These are phyloP conservation scores for Colletotrichum eleusines DNA, from an alignment of 2,329 filamentous ascomycete genomes.

Conservation along the genomic window DNA sequence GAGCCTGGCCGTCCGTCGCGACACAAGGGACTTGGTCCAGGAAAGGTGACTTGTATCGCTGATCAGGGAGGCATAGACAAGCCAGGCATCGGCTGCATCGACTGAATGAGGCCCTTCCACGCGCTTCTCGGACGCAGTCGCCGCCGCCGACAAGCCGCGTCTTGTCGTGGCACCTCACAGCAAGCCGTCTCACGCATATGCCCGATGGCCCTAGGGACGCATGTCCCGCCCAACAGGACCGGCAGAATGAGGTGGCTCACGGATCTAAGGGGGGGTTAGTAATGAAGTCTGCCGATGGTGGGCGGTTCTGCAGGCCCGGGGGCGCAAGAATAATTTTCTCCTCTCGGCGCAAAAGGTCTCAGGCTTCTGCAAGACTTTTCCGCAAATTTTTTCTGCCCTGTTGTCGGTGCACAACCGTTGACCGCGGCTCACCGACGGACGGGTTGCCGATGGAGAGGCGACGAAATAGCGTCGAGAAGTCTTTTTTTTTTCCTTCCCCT, in stretches of 20 bases:
- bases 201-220: slow-evolving; percentile 20
- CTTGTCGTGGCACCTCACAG: slow-evolving; percentile 40
- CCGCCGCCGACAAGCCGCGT: slow-evolving; percentile 27
- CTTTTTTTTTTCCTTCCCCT: too few relatives aligned
- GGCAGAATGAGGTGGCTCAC: slow-evolving; percentile 32
- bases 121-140: slow-evolving; percentile 24
- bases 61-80: slow-evolving; percentile 6
- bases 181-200: slow-evolving; percentile 31
- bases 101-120: slow-evolving; percentile 31
- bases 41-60: slow-evolving; percentile 2
- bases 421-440: slow-evolving; percentile 4
- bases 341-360: slow-evolving; percentile 8
- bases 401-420: slow-evolving; percentile 12
- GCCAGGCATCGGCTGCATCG: not conserved
- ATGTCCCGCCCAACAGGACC: slow-evolving; percentile 38
- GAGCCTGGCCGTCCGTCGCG: slow-evolving; percentile 6
- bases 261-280: slow-evolving; percentile 6
- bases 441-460: not conserved
- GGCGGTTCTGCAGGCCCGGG: slow-evolving; percentile 24
- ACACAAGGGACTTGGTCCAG: not conserved
- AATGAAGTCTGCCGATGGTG: slow-evolving; percentile 21
- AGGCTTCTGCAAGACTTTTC: slow-evolving; percentile 8
- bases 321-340: not conserved
- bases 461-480: not conserved
- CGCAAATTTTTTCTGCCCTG: not conserved